Percentiles rank a stretch among this genome's conserved stretches.
These are phyloP conservation scores for Rossbeevera mucosa DNA, from an alignment of 768 basidiomycete genomes.

Conservation along the genomic window DNA sequence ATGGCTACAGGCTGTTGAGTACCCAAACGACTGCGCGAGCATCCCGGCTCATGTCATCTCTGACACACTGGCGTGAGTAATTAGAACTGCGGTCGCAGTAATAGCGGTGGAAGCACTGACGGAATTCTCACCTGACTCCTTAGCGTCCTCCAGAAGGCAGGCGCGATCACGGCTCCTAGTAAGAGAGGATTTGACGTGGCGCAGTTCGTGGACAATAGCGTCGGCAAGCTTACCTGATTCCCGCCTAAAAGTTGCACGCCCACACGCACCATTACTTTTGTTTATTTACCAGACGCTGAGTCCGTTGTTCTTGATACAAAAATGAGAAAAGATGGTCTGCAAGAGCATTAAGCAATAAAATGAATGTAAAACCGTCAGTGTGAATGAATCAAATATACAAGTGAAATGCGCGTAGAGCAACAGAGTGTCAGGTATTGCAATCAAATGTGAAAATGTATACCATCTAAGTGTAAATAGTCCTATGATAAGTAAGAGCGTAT, in stretches of 20 bases:
- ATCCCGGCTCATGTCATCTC: slow-evolving; percentile 63
- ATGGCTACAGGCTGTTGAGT: slow-evolving; percentile 79
- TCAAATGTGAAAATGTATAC: slow-evolving; percentile 5
- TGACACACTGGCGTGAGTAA: slow-evolving; percentile 63
- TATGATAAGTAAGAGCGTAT: slow-evolving; percentile 22
- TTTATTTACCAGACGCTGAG: background rate
- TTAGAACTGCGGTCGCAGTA: background rate
- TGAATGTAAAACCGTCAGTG: background rate
- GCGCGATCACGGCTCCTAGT: slow-evolving; percentile 51
- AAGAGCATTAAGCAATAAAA: slow-evolving; percentile 17
- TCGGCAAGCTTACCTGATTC: slow-evolving; percentile 46
- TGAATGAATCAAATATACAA: slow-evolving; percentile 4
- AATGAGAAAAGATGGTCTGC: slow-evolving; percentile 5
- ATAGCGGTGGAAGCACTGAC: background rate
- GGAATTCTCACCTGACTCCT: background rate
- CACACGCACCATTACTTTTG: background rate
- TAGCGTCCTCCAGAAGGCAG: slow-evolving; percentile 73
- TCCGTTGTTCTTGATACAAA: slow-evolving; percentile 1
- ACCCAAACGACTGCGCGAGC: slow-evolving; percentile 59
- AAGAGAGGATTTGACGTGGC: slow-evolving; percentile 51
- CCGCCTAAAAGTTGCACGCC: background rate
- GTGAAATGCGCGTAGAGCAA: slow-evolving; percentile 14
- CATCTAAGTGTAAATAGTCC: slow-evolving; percentile 19
- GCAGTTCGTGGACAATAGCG: slow-evolving; percentile 52
- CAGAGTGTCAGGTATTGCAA: background rate